Evolutionary conservation across 106 monocot species (phyloP), one percentile per base, ranked within the genome.

Genomic region (Amphibolis antarctica): DNA sequence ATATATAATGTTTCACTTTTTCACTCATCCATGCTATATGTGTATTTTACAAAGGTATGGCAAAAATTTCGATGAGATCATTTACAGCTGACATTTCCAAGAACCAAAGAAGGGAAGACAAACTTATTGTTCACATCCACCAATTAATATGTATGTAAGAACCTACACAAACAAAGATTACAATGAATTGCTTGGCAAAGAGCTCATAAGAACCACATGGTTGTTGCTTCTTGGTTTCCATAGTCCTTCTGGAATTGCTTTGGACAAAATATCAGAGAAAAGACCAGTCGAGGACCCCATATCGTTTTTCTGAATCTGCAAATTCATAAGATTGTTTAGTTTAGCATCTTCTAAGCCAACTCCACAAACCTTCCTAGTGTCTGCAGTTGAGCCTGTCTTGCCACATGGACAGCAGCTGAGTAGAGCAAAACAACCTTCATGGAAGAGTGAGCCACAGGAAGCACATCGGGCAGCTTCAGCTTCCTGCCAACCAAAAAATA

Each of bases 121-220:
- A 36, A 36, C 9, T 53, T n/a, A n/a, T n/a, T n/a, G n/a, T n/a
- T n/a, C n/a, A n/a, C n/a, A n/a, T n/a, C n/a, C n/a, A n/a, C n/a
- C n/a, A n/a, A n/a, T n/a, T n/a, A n/a, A n/a, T 24, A 21, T 53
- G 23, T 22, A 53, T 53, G 14, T 13, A 28, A 58, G 29, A 28
- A 28, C 15, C 27, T 17, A 58, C n/a, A 10, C 29, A 60, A 36
- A 60, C 10, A 42, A 60, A 5, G 26, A 17, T 48, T 31, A 65
- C 17, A 53, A 30, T 10, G 52, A 66, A 52, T n/a, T 51, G 44
- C 64, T 74, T 47, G 92, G 76, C 46, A 93, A 78, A 10, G 92
- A 82, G 20, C 84, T 75, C 93, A 93, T 88, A 30, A 88, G 85
- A 66, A 88, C 85, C 3, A 83, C 85, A 67, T 88, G 82, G 52